These are phyloP conservation scores for Trifolium subterraneum DNA, from an alignment of 306 rosid species.

Conservation along the genomic window DNA sequence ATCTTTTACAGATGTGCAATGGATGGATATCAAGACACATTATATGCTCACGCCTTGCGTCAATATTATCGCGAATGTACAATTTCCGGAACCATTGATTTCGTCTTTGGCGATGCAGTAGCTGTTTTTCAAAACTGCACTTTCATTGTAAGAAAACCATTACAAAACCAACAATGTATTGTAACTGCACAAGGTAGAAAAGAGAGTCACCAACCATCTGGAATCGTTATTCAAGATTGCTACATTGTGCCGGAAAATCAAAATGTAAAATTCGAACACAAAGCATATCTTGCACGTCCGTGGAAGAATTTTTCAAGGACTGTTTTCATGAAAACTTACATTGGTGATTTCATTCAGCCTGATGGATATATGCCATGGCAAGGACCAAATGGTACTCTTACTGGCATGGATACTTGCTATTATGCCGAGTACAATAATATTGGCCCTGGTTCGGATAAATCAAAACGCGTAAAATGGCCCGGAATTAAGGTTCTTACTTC, in stretches of 20 bases:
- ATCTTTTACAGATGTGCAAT: constrained; percentile 64
- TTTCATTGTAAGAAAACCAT: constrained; percentile 62
- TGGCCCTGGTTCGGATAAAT: constrained; percentile 65
- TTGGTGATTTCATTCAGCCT: constrained; percentile 58
- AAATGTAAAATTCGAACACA: constrained; percentile 5
- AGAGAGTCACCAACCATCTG: constrained; percentile 63
- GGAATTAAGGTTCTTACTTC: constrained; percentile 60
- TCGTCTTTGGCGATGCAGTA: constrained; percentile 68
- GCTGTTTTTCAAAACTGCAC: constrained; percentile 71
- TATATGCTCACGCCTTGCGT: constrained; percentile 65
- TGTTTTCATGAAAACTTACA: constrained; percentile 56
- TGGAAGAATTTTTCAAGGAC: constrained; percentile 80
- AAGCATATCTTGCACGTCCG: constrained; percentile 65
- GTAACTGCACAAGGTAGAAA: constrained; percentile 79
- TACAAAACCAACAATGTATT: constrained; percentile 60
- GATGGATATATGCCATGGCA: constrained; percentile 75
- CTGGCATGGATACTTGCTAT: constrained; percentile 50
- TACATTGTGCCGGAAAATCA: constrained; percentile 36
- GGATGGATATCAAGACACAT: constrained; percentile 77
- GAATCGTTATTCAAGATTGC: constrained; percentile 55
- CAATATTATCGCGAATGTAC: constrained; percentile 79
- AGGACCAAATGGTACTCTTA: constrained; percentile 22
- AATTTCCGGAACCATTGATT: constrained; percentile 78
- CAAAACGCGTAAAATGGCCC: constrained; percentile 61
- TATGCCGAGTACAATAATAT: constrained; percentile 57